Base-by-base conservation (phyloP, 768 basidiomycete species). In the Neoboletus magnificus region DNA sequence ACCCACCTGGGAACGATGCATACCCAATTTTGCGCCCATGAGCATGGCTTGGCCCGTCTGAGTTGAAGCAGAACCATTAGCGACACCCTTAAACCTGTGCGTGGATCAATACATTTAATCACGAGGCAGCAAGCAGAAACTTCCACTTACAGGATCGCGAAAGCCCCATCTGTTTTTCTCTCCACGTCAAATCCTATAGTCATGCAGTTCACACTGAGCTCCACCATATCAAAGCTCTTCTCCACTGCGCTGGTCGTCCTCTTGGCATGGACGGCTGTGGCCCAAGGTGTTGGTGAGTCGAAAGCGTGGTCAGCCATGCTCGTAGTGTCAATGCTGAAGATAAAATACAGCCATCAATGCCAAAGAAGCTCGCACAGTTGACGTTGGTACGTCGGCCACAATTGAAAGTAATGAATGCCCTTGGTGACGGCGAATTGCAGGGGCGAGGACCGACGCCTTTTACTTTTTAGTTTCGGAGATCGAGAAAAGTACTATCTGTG, bases 211-310 rank as follows among this genome's bases (percentile, higher is more conserved):
- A 30, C 36, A 4, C 48, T 23, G 46, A 4, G 15, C 16, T 37
- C 40, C 20, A 15, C 37, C 18, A n/a, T 53, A 23, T 23, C 54
- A 20, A 41, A 11, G 3, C 8, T 52, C n/a, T 41, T 57, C 4
- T 9, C 48, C 33, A 16, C 39, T 25, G 25, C 18, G 1, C 48
- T 11, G 11, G 23, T 48, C 36, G 13, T 49, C 45, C n/a, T 62
- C n/a, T 35, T 51, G 32, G 32, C 27, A 1, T 64, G 59, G 48
- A 33, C 39, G 1, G 4, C 47, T 16, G 50, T 55, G 42, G 63
- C 7, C 3, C 63, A 41, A 30, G 44, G 59, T 30, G 59, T 48
- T 6, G 48, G 62, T 65, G n/a, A 58, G 59, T 52, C 20, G 13
- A 16, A 46, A 9, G 8, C 20, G 4, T 41, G 22, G 27, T 15